These are phyloP conservation scores for Sugiyamaella lignohabitans DNA, from an alignment of 805 yeast species.

Conservation along the genomic window DNA sequence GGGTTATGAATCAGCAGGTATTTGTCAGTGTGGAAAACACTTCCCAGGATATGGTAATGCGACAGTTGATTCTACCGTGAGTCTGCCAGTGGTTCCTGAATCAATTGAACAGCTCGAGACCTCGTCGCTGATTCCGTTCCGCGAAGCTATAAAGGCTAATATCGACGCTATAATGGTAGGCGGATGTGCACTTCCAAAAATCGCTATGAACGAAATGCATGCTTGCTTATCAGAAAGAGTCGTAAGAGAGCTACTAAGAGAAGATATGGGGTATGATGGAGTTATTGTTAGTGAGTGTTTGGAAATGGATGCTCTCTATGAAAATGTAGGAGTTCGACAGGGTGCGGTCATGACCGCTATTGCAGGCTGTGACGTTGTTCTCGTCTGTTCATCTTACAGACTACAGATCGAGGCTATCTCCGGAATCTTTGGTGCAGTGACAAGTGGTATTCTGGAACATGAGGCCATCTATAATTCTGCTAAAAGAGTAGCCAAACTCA, in stretches of 20 bases:
- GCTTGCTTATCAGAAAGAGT: slow-evolving; percentile 54
- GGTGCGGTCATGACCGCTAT: slow-evolving; percentile 56
- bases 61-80: slow-evolving; percentile 49
- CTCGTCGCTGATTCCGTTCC: slow-evolving; percentile 47
- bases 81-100: slow-evolving; percentile 54
- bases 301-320: slow-evolving; percentile 57
- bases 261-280: slow-evolving; percentile 48
- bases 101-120: slow-evolving; percentile 46
- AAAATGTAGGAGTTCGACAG: slow-evolving; percentile 60
- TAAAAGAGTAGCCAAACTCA: slow-evolving; percentile 40
- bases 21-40: slow-evolving; percentile 53
- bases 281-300: slow-evolving; percentile 54
- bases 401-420: slow-evolving; percentile 53
- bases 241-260: slow-evolving; percentile 44
- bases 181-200: slow-evolving; percentile 58
- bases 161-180: slow-evolving; percentile 55
- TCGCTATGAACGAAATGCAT: slow-evolving; percentile 54
- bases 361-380: slow-evolving; percentile 59
- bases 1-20: slow-evolving; percentile 50
- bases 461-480: slow-evolving; percentile 37
- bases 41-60: slow-evolving; percentile 65
- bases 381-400: slow-evolving; percentile 52
- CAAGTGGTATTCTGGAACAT: slow-evolving; percentile 33
- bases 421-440: slow-evolving; percentile 33
- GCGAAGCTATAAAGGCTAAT: slow-evolving; percentile 38